Evolutionary conservation across 176 grass and related monocot genomes (phyloP), one percentile per base, ranked within the genome.

Genomic region (Eleusine coracana): DNA sequence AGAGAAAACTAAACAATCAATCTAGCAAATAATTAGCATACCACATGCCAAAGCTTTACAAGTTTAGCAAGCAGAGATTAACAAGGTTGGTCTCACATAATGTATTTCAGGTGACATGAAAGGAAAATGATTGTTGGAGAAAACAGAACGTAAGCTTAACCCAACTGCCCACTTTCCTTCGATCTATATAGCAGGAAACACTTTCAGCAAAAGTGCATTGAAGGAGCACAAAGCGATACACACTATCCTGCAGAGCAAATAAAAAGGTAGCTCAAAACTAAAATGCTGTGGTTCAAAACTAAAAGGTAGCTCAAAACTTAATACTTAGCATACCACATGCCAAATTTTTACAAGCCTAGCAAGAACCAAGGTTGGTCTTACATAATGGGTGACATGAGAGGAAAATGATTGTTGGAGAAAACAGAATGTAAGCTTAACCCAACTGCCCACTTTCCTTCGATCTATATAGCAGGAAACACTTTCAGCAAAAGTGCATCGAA

Each of bases 151-250:
- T 52, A 78, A 73, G 51, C 29, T 67, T 73, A 76, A 92, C 79
- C 90, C 90, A 89, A 89, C 90, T 92, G 90, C 90, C 90, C 90
- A 90, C 65, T 87, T 86, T 90, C 85, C 77, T 28, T 49, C 9
- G 23, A 15, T 89, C 78, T 8, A 0, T 93, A 56, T 58, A 8
- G 55, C 55, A 58, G 55, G 55, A 58, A 58, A 58, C 6, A n/a
- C 55, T 58, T 58, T 58, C 55, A 3, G 55, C 55, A 58, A 58
- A 58, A 58, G 20, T 21, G 55, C 55, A 58, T n/a, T 58, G 51
- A 58, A 58, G 6, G n/a, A 58, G 18, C 55, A 21, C 8, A n/a
- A n/a, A 58, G 55, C 55, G 55, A 58, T 58, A 58, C 55, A 58
- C 55, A 58, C 55, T 58, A n/a, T 58, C 18, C 55, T n/a, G 55